Base-by-base conservation (phyloP, 805 yeast species). In the Kodamaea nitidulidarum region DNA sequence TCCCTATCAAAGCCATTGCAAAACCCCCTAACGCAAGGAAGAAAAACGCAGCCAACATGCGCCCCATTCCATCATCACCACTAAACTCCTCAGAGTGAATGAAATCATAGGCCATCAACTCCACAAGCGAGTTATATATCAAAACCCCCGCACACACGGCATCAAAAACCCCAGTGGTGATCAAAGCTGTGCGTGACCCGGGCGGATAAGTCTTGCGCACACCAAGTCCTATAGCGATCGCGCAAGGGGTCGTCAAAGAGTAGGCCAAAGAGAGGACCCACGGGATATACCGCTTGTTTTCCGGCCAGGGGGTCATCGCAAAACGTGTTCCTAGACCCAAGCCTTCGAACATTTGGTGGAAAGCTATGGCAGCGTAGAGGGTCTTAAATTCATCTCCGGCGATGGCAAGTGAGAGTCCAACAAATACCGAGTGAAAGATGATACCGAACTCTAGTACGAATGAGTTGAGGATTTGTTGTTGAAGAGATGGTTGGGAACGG, bases 171-270 rank as follows among this genome's bases (percentile, higher is more conserved):
- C 95, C 95, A 40, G 78, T 81, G 1, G 84, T 71, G 41, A 83
- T 75, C 39, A 81, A 65, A 2, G 85, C 76, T 1, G 61, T 71
- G 52, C 77, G 64, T 10, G 84, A 73, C 8, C 72, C 76, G 31
- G 84, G 79, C 31, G 74, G 70, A 54, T 79, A 84, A 6, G 79
- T 58, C 27, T 71, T 58, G 52, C 91, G 75, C 3, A 83, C 85
- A 32, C 88, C 88, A 25, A 87, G 61, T 29, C 95, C 96, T 48
- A 84, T 78, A 3, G 84, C 88, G 48, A 83, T 75, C 3, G 91
- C 83, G 33, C 84, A 63, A 1, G 95, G 95, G 0, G 93, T 81
- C 10, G 82, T 70, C 4, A 83, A 32, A 1, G 54, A 52, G 43
- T 55, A 62, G 5, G 52, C 57, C 3, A 53, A 35, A 1, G 63